Base-by-base conservation (phyloP, 352 stramenopile species). In the Pythium plurisporium region DNA sequence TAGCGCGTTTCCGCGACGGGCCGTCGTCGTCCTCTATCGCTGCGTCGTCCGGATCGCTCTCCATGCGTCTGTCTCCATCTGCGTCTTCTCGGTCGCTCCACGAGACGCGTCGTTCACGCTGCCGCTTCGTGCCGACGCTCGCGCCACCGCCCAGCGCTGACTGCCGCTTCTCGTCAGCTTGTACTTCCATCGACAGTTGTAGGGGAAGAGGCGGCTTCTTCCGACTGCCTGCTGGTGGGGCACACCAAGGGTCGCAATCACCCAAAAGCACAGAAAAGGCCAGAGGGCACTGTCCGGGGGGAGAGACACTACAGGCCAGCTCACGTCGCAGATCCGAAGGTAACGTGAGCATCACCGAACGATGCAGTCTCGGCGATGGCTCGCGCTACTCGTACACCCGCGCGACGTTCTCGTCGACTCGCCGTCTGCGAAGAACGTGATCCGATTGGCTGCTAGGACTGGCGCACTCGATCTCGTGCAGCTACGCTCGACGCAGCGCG, bases 1-100 rank as follows among this genome's bases (percentile, higher is more conserved):
- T 83, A 9, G 72, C 44, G 12, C 79, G 74, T 59, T 91, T 91
- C 26, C 66, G 69, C 48, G 41, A 46, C 19, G 48, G 59, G 30
- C 38, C 42, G 9, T 68, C 47, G 8, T 56, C 56, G 1, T 19
- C 30, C 26, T 73, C 59, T 25, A 19, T 49, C 63, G 4, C 43
- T 43, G 23, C 15, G 14, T 65, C 57, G 25, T 59, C 57, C 1
- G 42, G 26, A 17, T 59, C 48, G 29, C 44, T 49, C 10, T 49
- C 45, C 50, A 66, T 61, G 44, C 29, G 29, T 7, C 59, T 38
- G 17, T 57, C 42, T 15, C 59, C 59, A 25, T 66, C 59, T 5
- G 46, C 48, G 30, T 61, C n/a, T n/a, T n/a, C 59, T 14, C 15
- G 30, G 31, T 55, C 48, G 26, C 49, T 31, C 38, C 43, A 53